phyloP scores from a whole-genome alignment of 768 basidiomycete genomes.

The Russula earlei region DNA sequence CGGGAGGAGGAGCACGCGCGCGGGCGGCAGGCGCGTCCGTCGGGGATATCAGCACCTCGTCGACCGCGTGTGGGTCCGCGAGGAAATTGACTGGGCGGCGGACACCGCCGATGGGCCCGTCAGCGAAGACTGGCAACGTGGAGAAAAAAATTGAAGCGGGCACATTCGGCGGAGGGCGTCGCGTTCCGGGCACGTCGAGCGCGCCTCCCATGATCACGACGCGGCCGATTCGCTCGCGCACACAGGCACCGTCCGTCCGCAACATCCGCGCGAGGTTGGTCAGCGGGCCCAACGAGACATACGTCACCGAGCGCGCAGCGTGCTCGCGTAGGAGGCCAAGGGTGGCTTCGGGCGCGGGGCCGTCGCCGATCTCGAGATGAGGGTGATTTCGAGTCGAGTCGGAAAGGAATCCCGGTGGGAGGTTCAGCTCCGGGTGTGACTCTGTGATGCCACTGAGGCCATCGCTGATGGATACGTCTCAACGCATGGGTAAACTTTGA shows the following conservation, averaged over 20 bases:
- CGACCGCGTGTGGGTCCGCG: slow-evolving; percentile 80
- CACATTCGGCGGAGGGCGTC: slow-evolving; percentile 75
- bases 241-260: slow-evolving; percentile 40
- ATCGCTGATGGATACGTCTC: slow-evolving; percentile 42
- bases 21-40: slow-evolving; percentile 45
- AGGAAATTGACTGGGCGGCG: slow-evolving; percentile 64
- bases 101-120: neutral
- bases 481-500: neutral
- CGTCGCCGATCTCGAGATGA: slow-evolving; percentile 38
- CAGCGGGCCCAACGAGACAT: slow-evolving; percentile 65
- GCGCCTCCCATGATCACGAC: slow-evolving; percentile 92
- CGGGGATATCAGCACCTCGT: slow-evolving; percentile 46
- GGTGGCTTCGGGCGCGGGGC: slow-evolving; percentile 44
- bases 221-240: slow-evolving; percentile 55
- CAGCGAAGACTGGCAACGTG: neutral
- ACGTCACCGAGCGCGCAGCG: slow-evolving; percentile 50
- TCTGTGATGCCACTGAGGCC: slow-evolving; percentile 52
- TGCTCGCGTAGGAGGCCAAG: slow-evolving; percentile 44
- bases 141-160: slow-evolving; percentile 24
- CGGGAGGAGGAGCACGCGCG: slow-evolving; percentile 61
- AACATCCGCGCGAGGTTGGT: slow-evolving; percentile 72
- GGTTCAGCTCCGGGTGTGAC: slow-evolving; percentile 57
- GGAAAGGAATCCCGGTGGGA: slow-evolving; percentile 20
- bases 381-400: slow-evolving; percentile 28
- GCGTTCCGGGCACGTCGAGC: slow-evolving; percentile 83